These are phyloP conservation scores for Dacryopinax spathularia DNA, from an alignment of 768 basidiomycete species.

Conservation along the genomic window DNA sequence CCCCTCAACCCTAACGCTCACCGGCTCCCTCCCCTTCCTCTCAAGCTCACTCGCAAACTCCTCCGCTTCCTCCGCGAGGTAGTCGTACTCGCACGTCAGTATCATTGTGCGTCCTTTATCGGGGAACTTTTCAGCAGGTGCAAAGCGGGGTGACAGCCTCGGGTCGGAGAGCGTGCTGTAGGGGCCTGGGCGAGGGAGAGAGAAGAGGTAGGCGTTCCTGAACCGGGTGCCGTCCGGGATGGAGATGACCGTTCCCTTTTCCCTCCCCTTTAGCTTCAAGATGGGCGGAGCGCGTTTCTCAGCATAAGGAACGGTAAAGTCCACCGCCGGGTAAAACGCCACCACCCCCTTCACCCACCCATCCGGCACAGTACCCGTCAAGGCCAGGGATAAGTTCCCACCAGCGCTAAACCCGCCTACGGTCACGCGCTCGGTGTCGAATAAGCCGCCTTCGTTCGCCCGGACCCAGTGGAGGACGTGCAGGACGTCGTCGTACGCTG, in stretches of 20 bases:
- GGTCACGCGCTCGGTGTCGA: not conserved
- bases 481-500: not conserved
- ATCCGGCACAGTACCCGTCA: not conserved
- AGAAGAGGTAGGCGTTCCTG: not conserved
- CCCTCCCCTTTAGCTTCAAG: too few relatives aligned
- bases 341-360: not conserved
- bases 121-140: not conserved
- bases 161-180: not conserved
- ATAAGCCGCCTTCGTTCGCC: not conserved
- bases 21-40: not conserved
- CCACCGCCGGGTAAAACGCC: not conserved
- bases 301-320: not conserved
- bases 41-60: constrained; percentile 9
- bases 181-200: not conserved
- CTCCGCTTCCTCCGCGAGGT: constrained; percentile 13
- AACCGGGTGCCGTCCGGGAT: not conserved
- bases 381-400: not conserved
- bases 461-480: not conserved
- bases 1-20: constrained; percentile 11
- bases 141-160: not conserved
- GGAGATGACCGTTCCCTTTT: not conserved
- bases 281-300: not conserved
- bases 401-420: not conserved
- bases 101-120: constrained; percentile 5
- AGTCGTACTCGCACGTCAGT: constrained; percentile 13